Conservation (phyloP, 371 early-diverging fungal genomes). For the Mucor irregularis region DNA sequence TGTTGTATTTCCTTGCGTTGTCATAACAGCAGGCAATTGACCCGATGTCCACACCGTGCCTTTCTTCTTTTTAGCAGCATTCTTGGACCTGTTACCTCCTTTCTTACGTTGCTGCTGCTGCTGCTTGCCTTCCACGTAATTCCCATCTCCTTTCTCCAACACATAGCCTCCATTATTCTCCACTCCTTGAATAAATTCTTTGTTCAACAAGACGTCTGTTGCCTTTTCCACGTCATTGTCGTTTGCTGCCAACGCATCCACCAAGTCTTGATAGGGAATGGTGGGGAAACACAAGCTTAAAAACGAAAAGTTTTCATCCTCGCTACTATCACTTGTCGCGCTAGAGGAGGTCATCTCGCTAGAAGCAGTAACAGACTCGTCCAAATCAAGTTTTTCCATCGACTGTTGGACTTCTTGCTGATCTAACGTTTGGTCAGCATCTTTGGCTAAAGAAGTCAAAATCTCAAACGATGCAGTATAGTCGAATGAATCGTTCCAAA, state of each 20-base stretch:
- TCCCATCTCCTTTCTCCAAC: background rate
- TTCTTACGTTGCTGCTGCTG: conserved; percentile 13
- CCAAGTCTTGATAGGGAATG: conserved; percentile 13
- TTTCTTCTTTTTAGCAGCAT: background rate
- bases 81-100: conserved; percentile 5
- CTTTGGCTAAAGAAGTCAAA: conserved; percentile 21
- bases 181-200: conserved; percentile 18
- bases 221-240: conserved; percentile 41
- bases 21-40: conserved; percentile 6
- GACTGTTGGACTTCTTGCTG: background rate
- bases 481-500: conserved; percentile 29
- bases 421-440: conserved; percentile 20
- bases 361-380: too few species aligned
- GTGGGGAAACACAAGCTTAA: conserved; percentile 40
- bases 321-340: background rate
- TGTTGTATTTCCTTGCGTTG: background rate
- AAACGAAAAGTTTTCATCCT: conserved; percentile 36
- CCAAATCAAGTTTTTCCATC: conserved; percentile 4
- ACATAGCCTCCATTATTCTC: background rate
- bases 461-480: conserved; percentile 19
- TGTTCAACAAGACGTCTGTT: conserved; percentile 37
- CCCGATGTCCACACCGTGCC: conserved; percentile 12
- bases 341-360: background rate
- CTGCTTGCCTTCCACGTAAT: background rate
- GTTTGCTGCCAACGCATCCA: conserved; percentile 15